Conservation (phyloP, 495 filamentous ascomycete species). For the Penicillium soppii region DNA sequence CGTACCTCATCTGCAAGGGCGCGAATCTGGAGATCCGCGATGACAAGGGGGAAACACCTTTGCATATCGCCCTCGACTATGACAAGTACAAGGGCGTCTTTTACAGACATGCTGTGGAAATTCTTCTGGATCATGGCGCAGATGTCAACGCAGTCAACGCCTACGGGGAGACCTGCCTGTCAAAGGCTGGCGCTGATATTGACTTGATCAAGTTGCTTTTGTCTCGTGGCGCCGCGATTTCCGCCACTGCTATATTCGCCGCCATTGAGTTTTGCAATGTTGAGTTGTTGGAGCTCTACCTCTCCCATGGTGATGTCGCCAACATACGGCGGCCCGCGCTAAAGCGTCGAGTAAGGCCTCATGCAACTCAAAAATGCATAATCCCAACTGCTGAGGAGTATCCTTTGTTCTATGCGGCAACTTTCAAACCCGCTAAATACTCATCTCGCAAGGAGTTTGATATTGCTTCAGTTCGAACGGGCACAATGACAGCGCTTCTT, state of each 20-base stretch:
- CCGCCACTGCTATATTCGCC: conserved; percentile 7
- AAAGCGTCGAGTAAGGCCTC: neutral
- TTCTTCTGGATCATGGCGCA: conserved; percentile 29
- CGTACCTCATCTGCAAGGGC: conserved; percentile 16
- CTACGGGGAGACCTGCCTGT: conserved; percentile 18
- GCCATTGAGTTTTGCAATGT: conserved; percentile 9
- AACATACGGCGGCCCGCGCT: neutral
- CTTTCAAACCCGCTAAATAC: neutral
- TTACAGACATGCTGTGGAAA: conserved; percentile 7
- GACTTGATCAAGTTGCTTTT: conserved; percentile 12
- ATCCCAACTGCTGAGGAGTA: neutral
- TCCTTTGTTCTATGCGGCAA: neutral
- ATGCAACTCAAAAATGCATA: neutral
- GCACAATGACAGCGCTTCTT: conserved; percentile 7
- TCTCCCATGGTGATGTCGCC: conserved; percentile 4
- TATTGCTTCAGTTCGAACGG: neutral
- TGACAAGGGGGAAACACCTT: conserved; percentile 10
- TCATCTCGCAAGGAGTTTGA: neutral
- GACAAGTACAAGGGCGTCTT: conserved; percentile 3
- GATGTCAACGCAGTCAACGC: conserved; percentile 19
- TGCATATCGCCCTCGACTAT: conserved; percentile 5
- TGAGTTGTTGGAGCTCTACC: conserved; percentile 9
- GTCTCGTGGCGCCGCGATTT: conserved; percentile 9
- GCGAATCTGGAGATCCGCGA: conserved; percentile 15
- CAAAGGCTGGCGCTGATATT: conserved; percentile 11